Conservation (phyloP, 164 flowering plant genomes). For the Stephania japonica region DNA sequence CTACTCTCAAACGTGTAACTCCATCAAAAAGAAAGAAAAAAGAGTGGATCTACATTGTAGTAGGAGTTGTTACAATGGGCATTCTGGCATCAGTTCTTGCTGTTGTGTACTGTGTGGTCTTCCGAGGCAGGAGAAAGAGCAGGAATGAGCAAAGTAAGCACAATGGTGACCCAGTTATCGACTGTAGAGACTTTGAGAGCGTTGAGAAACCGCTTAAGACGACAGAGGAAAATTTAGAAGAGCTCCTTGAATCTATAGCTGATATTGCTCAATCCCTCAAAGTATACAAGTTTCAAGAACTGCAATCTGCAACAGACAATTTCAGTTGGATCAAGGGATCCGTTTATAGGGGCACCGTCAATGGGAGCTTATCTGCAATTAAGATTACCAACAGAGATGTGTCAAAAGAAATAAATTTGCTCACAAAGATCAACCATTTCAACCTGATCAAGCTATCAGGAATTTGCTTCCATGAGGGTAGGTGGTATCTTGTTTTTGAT, state of each 20-base stretch:
- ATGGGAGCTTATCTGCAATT: slow-evolving; percentile 52
- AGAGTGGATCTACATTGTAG: slow-evolving; percentile 42
- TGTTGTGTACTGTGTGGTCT: slow-evolving; percentile 22
- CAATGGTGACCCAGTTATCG: slow-evolving; percentile 7
- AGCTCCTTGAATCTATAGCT: slow-evolving; percentile 32
- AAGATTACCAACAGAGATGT: slow-evolving; percentile 60
- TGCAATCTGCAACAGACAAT: slow-evolving; percentile 51
- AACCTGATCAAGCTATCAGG: slow-evolving; percentile 57
- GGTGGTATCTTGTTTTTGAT: slow-evolving; percentile 72
- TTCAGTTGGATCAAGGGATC: slow-evolving; percentile 59
- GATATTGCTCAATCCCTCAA: slow-evolving; percentile 37
- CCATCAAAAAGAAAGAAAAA: slow-evolving; percentile 20
- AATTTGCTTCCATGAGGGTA: slow-evolving; percentile 42
- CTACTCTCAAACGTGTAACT: slow-evolving; percentile 17
- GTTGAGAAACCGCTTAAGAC: slow-evolving; percentile 23
- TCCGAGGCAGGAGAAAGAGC: slow-evolving; percentile 14
- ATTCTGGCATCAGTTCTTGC: slow-evolving; percentile 14
- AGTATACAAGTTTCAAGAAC: slow-evolving; percentile 48
- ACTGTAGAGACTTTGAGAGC: slow-evolving; percentile 26
- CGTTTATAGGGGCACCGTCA: slow-evolving; percentile 55
- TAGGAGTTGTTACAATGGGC: slow-evolving; percentile 39
- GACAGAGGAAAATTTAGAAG: slow-evolving; percentile 23
- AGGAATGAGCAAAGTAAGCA: slow-evolving; percentile 7
- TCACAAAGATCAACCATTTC: slow-evolving; percentile 58
- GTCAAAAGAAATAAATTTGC: slow-evolving; percentile 45